Evolutionary conservation across 129 eudicot genomes (phyloP).

Genomic region (Saposhnikovia divaricata): DNA sequence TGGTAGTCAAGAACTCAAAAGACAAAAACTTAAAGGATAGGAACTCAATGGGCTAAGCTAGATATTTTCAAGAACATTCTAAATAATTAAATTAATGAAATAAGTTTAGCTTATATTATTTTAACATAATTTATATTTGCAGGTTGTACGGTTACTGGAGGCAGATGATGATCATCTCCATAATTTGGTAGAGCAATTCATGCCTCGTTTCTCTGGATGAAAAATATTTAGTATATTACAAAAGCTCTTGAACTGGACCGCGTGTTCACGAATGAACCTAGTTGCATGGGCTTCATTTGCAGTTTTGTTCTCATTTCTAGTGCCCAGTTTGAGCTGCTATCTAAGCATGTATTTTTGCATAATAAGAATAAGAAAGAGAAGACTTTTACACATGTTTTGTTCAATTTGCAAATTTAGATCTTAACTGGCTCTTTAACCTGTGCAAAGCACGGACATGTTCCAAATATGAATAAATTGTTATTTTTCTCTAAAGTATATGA

Average conservation of each 20-base stretch:
- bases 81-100: too few species aligned
- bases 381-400: background rate
- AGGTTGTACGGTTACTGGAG: conserved; percentile 71
- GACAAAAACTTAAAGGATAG: too few species aligned
- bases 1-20: too few species aligned
- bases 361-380: background rate
- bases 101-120: too few species aligned
- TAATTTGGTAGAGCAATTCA: conserved; percentile 50
- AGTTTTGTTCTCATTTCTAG: background rate
- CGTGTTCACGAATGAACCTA: background rate
- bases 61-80: too few species aligned
- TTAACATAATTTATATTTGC: conserved; percentile 9
- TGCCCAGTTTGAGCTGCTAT: background rate
- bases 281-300: background rate
- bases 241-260: background rate
- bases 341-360: background rate
- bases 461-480: too few species aligned
- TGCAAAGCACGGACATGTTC: too few species aligned
- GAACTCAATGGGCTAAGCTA: too few species aligned
- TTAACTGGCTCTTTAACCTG: too few species aligned
- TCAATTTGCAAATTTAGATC: too few species aligned
- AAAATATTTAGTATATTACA: background rate
- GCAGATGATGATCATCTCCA: conserved; percentile 60
- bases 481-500: too few species aligned
- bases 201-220: conserved; percentile 47